Conservation (phyloP, 176 grass and related monocot species). For the Triticum dicoccoides region DNA sequence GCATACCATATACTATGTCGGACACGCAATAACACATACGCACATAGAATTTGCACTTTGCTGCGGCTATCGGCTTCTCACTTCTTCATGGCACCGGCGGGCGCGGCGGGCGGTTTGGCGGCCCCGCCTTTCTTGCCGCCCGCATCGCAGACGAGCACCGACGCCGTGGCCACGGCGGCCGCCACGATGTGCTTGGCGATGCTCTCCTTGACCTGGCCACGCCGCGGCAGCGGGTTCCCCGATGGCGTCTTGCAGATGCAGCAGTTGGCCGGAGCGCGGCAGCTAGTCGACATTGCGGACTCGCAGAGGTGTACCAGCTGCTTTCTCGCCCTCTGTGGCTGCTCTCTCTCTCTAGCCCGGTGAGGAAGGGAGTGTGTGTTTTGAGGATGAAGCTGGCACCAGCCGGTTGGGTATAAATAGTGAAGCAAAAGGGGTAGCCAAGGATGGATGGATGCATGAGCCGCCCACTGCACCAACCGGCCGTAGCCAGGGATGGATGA, state of each 20-base stretch:
- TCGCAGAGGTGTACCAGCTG: background rate
- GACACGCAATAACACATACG: background rate
- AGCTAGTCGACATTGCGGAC: slow-evolving; percentile 11
- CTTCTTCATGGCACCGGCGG: background rate
- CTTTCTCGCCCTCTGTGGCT: background rate
- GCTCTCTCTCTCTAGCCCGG: background rate
- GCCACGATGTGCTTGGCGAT: slow-evolving; percentile 41
- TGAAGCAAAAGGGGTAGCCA: no score
- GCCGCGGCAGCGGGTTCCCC: slow-evolving; percentile 55
- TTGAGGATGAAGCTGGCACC: background rate
- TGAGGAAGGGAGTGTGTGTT: background rate
- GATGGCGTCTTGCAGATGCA: slow-evolving; percentile 26
- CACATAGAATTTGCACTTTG: background rate
- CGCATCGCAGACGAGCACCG: background rate
- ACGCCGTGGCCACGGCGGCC: slow-evolving; percentile 5
- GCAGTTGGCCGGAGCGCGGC: background rate
- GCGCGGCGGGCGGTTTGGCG: background rate
- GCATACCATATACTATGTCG: no score
- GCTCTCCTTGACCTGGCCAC: slow-evolving; percentile 65
- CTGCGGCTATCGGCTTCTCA: background rate
- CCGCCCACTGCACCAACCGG: no score
- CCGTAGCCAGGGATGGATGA: no score
- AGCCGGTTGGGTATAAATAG: background rate
- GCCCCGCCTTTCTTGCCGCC: background rate
- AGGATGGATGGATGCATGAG: no score